Evolutionary conservation across 192 early-diverging fungal genomes (phyloP).

Genomic region (Podochytrium sp.): DNA sequence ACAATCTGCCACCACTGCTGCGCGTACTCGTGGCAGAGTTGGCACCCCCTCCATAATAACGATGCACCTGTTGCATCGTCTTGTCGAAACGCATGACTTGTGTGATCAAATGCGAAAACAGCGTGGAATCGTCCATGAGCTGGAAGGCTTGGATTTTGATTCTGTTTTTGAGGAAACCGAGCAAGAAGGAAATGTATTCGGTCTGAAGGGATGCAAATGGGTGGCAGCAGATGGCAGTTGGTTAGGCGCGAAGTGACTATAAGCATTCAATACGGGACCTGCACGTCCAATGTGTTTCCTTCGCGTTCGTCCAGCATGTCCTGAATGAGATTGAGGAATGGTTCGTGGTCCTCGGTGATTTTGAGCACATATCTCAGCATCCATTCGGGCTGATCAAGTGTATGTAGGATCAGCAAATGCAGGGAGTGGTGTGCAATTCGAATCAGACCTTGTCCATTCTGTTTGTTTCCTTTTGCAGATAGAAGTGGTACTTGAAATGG

Average conservation of each 20-base stretch:
- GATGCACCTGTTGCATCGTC: conserved; percentile 7
- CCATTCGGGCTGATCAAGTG: conserved; percentile 23
- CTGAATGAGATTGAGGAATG: conserved; percentile 12
- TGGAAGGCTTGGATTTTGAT: not conserved
- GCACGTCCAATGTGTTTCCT: conserved; percentile 3
- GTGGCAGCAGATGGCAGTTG: not conserved
- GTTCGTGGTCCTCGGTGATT: not conserved
- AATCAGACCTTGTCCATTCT: conserved; percentile 21
- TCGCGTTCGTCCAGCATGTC: conserved; percentile 1
- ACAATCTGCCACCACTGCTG: not conserved
- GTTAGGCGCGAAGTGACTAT: not conserved
- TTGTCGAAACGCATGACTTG: conserved; percentile 28
- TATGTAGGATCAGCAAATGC: not conserved
- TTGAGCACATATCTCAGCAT: conserved; percentile 13
- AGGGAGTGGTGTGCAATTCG: too few relatives aligned
- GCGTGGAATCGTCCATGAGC: not conserved
- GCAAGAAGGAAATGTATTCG: conserved; percentile 17
- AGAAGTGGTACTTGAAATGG: conserved; percentile 27
- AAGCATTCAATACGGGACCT: not conserved
- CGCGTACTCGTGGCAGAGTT: not conserved
- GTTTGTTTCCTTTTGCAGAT: not conserved
- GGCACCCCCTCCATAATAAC: not conserved
- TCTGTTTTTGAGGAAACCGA: conserved; percentile 8
- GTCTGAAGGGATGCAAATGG: conserved; percentile 4
- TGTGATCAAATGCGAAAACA: conserved; percentile 22